These are phyloP conservation scores for Elongisporangium undulatum DNA, from an alignment of 352 stramenopile genomes.

Conservation along the genomic window DNA sequence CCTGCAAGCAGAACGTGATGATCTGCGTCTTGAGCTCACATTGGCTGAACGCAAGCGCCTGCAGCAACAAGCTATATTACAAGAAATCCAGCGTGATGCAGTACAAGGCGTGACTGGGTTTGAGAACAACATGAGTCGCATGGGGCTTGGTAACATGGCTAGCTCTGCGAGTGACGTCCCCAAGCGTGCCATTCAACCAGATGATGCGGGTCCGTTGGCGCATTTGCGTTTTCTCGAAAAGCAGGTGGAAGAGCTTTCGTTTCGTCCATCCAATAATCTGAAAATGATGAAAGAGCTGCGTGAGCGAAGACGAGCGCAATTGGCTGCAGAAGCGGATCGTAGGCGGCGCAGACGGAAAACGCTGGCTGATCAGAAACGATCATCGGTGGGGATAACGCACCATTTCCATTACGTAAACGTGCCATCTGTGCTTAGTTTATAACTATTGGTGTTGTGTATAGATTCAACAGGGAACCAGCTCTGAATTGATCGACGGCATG, in stretches of 20 bases:
- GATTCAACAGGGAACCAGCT: slow-evolving; percentile 2
- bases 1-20: slow-evolving; percentile 33
- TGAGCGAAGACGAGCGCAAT: slow-evolving; percentile 54
- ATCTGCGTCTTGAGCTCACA: slow-evolving; percentile 58
- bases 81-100: slow-evolving; percentile 31
- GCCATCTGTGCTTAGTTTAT: no score
- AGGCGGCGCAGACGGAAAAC: slow-evolving; percentile 44
- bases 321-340: slow-evolving; percentile 64
- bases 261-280: slow-evolving; percentile 69
- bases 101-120: slow-evolving; percentile 43
- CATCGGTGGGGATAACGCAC: not conserved
- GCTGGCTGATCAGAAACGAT: slow-evolving; percentile 27
- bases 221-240: slow-evolving; percentile 43
- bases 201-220: slow-evolving; percentile 28
- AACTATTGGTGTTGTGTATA: not conserved
- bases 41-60: slow-evolving; percentile 42
- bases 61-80: slow-evolving; percentile 15
- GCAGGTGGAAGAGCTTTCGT: slow-evolving; percentile 46
- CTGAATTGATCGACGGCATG: not conserved
- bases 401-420: not conserved
- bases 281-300: slow-evolving; percentile 85
- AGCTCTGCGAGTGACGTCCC: slow-evolving; percentile 9
- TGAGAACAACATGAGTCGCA: slow-evolving; percentile 58
- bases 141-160: slow-evolving; percentile 28
- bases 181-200: slow-evolving; percentile 32